Evolutionary conservation across 2,329 filamentous ascomycete genomes (phyloP).

Genomic region (Apiospora hydei): DNA sequence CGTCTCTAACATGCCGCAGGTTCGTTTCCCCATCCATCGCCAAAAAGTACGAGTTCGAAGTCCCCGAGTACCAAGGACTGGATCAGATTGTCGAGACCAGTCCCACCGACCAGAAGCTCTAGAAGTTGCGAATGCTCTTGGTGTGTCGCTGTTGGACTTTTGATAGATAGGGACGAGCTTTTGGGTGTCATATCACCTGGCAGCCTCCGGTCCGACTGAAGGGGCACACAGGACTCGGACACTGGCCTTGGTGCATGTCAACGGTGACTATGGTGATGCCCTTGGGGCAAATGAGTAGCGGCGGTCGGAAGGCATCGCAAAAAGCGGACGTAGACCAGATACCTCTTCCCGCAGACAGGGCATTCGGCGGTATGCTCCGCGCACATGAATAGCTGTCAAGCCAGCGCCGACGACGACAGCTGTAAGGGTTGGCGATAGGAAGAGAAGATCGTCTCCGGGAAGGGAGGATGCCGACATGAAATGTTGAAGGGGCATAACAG

Average conservation of each 20-base stretch:
- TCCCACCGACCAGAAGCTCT: constrained; percentile 60
- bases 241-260: constrained; percentile 60
- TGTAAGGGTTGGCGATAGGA: background rate
- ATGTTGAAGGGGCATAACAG: constrained; percentile 20
- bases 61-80: constrained; percentile 83
- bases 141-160: constrained; percentile 9
- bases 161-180: constrained; percentile 11
- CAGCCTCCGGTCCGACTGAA: constrained; percentile 65
- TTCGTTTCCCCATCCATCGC: constrained; percentile 83
- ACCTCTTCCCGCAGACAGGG: constrained; percentile 66
- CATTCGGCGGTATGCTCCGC: constrained; percentile 63
- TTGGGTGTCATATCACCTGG: constrained; percentile 54
- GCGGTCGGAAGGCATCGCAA: constrained; percentile 59
- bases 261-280: constrained; percentile 49
- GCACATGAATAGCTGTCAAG: constrained; percentile 60
- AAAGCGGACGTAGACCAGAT: constrained; percentile 65
- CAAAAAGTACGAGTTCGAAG: constrained; percentile 83
- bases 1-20: constrained; percentile 50
- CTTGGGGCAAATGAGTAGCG: constrained; percentile 54
- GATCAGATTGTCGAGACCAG: constrained; percentile 88
- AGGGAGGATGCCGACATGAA: constrained; percentile 11
- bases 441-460: constrained; percentile 11
- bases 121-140: constrained; percentile 33
- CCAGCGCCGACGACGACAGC: background rate
- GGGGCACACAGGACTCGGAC: constrained; percentile 66